These are phyloP conservation scores for Kernera saxatilis DNA, from an alignment of 345 rosid species.

Conservation along the genomic window DNA sequence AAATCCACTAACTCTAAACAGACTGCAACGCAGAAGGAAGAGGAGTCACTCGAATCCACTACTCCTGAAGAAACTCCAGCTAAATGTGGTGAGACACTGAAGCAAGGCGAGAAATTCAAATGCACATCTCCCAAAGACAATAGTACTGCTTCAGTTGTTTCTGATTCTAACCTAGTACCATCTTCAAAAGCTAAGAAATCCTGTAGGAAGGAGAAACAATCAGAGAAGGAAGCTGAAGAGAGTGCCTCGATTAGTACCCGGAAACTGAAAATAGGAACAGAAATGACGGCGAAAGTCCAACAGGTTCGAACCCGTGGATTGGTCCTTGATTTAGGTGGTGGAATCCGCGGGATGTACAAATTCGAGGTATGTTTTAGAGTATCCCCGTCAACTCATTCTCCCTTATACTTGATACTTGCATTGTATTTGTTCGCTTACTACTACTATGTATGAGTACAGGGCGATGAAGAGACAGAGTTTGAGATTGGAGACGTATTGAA, in stretches of 20 bases:
- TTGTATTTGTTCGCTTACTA: constrained; percentile 1
- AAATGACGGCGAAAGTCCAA: constrained; percentile 53
- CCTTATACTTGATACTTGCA: neutral
- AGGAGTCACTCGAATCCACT: neutral
- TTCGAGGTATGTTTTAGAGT: constrained; percentile 51
- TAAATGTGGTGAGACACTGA: constrained; percentile 7
- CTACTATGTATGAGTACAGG: constrained; percentile 33
- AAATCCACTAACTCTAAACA: constrained; percentile 31
- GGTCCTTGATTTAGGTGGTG: constrained; percentile 91
- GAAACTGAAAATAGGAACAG: constrained; percentile 63
- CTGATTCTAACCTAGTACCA: constrained; percentile 11
- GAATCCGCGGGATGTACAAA: constrained; percentile 79
- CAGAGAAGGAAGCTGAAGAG: constrained; percentile 22
- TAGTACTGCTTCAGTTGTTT: constrained; percentile 13
- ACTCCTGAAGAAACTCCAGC: neutral
- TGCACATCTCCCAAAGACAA: constrained; percentile 1
- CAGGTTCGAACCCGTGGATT: constrained; percentile 71
- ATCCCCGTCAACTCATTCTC: neutral
- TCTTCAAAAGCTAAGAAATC: constrained; percentile 17
- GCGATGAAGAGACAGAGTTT: constrained; percentile 36
- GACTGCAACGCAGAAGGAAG: neutral
- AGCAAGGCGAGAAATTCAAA: constrained; percentile 28
- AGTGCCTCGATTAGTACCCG: constrained; percentile 30
- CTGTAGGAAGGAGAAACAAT: constrained; percentile 8
- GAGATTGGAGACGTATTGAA: constrained; percentile 53